Evolutionary conservation across 139 green algal genomes (phyloP), one percentile per base, ranked within the genome.

Genomic region (Coccomyxa sp.): DNA sequence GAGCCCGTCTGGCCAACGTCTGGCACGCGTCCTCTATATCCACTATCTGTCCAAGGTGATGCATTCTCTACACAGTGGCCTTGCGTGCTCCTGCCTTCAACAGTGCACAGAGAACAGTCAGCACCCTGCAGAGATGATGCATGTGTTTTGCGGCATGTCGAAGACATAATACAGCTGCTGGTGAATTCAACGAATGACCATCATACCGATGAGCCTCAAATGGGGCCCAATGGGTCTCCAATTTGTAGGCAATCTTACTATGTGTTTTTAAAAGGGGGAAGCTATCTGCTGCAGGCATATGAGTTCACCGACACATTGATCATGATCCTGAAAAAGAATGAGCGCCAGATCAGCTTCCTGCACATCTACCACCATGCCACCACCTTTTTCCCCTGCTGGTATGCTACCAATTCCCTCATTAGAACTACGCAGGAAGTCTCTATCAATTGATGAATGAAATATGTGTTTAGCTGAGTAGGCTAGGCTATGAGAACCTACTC

Each of bases 321-420:
- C 86, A 93, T 93, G 90, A 85, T 93, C 21, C 81, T 93, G 31
- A 91, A 92, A 79, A 90, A 90, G 82, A 93, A 92, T 83, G 85
- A 87, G n/a, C 81, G 74, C 31, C 84, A 81, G 80, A 86, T 92
- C 60, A 85, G 76, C 78, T 90, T 92, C 81, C 89, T 92, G 68
- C 89, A 92, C 76, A 79, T 91, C 57, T 92, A 92, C 85, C 89
- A 92, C 81, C 89, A 92, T 67, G 85, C 87, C 23, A 82, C 85
- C 68, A 92, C 89, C 68, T 90, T 92, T 83, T 91, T 91, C 83
- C 88, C 88, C 30, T 81, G 89, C 58, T 80, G 76, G 76, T 78
- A 7, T 10, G 71, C 71, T 10, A 21, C 11, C 27, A 16, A 1
- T 45, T 32, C 71, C 21, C 63, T 71, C 1, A 71, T 21, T 9